Conservation (phyloP, 163 green algal species). For the Chlamydomonas reinhardtii region DNA sequence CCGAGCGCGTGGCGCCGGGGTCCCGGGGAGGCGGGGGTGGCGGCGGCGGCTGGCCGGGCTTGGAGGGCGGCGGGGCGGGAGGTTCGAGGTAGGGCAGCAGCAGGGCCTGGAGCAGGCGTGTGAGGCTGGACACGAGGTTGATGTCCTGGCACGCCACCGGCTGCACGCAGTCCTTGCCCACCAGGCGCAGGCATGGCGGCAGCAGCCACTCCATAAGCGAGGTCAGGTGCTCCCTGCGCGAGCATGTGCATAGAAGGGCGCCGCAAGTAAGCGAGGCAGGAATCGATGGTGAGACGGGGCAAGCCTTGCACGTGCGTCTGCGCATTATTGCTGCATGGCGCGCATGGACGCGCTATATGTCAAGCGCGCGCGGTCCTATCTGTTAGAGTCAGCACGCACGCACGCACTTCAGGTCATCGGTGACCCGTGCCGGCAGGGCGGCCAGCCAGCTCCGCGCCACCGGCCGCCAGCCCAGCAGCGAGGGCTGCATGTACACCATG, state of each 20-base stretch:
- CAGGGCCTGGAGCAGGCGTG: conserved; percentile 68
- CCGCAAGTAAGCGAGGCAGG: no score
- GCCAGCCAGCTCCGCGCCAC: conserved; percentile 62
- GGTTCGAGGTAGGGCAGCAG: conserved; percentile 57
- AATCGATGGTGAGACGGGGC: no score
- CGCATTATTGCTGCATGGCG: no score
- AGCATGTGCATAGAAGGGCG: neutral
- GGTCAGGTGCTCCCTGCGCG: conserved; percentile 47
- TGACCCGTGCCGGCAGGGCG: conserved; percentile 10
- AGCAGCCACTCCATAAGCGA: conserved; percentile 62
- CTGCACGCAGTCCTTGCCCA: conserved; percentile 54
- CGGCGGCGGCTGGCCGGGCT: neutral
- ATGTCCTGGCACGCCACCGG: conserved; percentile 72
- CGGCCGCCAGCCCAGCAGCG: conserved; percentile 62
- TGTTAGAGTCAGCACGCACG: no score
- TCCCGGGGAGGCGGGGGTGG: conserved; percentile 15
- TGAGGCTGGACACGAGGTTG: conserved; percentile 69
- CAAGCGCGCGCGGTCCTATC: no score
- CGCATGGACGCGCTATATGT: no score
- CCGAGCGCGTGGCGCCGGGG: neutral
- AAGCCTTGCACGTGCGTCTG: no score
- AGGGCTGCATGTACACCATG: conserved; percentile 72
- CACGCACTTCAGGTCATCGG: conserved; percentile 1
- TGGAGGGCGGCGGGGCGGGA: conserved; percentile 40
- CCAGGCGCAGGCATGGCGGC: conserved; percentile 56